phyloP scores from a whole-genome alignment of 2,329 filamentous ascomycete species.

The Trichoderma simmonsii region DNA sequence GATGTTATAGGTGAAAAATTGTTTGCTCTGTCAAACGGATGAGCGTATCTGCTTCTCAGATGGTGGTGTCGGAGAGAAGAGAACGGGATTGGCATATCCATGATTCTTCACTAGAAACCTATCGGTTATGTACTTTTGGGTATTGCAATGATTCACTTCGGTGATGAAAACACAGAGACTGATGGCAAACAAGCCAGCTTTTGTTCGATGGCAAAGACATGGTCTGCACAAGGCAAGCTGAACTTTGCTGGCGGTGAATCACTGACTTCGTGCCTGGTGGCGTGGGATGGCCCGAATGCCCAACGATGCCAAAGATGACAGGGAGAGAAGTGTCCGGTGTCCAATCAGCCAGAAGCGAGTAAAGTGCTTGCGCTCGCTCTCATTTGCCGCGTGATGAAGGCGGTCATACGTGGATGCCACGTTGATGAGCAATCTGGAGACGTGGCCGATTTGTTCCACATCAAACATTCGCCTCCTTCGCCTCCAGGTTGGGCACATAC shows the following conservation, averaged over 20 bases:
- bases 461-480: background rate
- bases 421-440: background rate
- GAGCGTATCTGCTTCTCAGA: background rate
- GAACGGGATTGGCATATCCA: background rate
- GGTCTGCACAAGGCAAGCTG: background rate
- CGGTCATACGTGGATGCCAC: background rate
- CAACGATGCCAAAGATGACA: background rate
- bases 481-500: background rate
- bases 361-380: background rate
- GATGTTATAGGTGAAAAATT: background rate
- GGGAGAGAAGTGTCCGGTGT: background rate
- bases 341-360: background rate
- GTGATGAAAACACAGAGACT: background rate
- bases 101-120: background rate
- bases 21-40: background rate
- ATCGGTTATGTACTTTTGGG: conserved; percentile 9
- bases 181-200: background rate
- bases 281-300: background rate
- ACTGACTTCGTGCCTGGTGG: background rate
- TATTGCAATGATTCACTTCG: conserved; percentile 13
- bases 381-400: background rate
- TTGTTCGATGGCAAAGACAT: background rate
- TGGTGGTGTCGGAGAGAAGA: background rate
- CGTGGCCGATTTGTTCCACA: background rate
- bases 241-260: conserved; percentile 7